Evolutionary conservation across 495 filamentous ascomycete genomes (phyloP), one percentile per base, ranked within the genome.

Genomic region (Aspergillus coremiiformis): DNA sequence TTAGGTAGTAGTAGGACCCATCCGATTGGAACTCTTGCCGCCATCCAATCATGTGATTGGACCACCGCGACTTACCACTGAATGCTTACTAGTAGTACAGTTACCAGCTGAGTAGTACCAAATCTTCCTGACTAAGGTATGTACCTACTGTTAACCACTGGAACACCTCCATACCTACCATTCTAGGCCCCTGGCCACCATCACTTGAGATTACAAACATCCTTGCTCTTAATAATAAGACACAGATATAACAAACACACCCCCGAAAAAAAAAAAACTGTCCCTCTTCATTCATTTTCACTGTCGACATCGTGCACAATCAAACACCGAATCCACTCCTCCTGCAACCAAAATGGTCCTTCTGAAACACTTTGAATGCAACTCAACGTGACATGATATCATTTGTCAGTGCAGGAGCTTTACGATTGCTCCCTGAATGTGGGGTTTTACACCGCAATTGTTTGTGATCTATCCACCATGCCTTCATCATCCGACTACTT

Each of bases 401-500:
- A 9, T n/a, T 49, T 57, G 14, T 41, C 20, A 43, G 27, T 42
- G 41, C 49, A 52, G 59, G 53, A 58, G 57, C 55, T 37, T 54
- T 22, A 41, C 21, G 20, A 52, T 17, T 26, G 49, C 53, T 59
- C 46, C 46, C 52, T n/a, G 19, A 11, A 37, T 35, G 45, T 49
- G 50, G 35, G 49, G 43, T 17, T 17, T 46, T 22, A 39, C 27
- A 47, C 39, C 48, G 29, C 54, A 47, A 12, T 42, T 20, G 20
- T 24, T 9, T 37, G 22, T 22, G 24, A 22, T n/a, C 49, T 23
- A 27, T 11, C 46, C 46, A 65, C 12, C 44, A 74, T 74, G 71
- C 63, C 66, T 58, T 66, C 69, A 19, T 70, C 70, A 37, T 53
- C 61, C 49, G 70, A 74, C 12, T 75, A 76, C 53, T 42, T 66